Evolutionary conservation across 345 rosid species (phyloP).

Genomic region (Rhodamnia rubescens): DNA sequence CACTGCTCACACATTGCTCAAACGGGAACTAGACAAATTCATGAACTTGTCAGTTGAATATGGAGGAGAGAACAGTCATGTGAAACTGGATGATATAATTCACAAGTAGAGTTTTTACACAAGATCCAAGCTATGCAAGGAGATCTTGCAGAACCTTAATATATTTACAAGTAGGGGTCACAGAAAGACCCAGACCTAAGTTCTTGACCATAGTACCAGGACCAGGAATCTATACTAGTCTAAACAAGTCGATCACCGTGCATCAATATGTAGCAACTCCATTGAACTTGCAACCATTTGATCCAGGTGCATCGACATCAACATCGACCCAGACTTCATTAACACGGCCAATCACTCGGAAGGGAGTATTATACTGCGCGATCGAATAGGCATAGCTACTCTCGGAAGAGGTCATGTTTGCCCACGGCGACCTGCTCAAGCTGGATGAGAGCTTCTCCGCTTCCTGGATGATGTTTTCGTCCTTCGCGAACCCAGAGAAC

Average conservation of each 20-base stretch:
- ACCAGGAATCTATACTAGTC: neutral
- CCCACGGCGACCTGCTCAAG: slow-evolving; percentile 50
- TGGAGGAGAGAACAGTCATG: neutral
- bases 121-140: neutral
- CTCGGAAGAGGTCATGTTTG: slow-evolving; percentile 16
- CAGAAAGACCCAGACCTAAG: neutral
- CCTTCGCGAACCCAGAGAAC: slow-evolving; percentile 56
- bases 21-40: neutral
- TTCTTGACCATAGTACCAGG: neutral
- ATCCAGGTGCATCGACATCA: slow-evolving; percentile 23
- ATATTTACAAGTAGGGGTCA: neutral
- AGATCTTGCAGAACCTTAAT: neutral
- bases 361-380: slow-evolving; percentile 57
- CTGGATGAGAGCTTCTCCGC: slow-evolving; percentile 44
- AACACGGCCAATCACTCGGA: slow-evolving; percentile 38
- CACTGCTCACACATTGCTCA: neutral
- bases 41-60: neutral
- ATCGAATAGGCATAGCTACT: slow-evolving; percentile 43
- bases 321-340: slow-evolving; percentile 73
- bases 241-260: neutral
- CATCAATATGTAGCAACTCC: slow-evolving; percentile 27
- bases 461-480: slow-evolving; percentile 27
- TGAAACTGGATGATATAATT: neutral
- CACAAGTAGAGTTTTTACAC: neutral
- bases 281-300: slow-evolving; percentile 8